Percentiles rank a stretch among this genome's conserved stretches.
These are phyloP conservation scores for Lodderomyces oxycetoniae DNA, from an alignment of 1,139 yeast genomes.

Conservation along the genomic window DNA sequence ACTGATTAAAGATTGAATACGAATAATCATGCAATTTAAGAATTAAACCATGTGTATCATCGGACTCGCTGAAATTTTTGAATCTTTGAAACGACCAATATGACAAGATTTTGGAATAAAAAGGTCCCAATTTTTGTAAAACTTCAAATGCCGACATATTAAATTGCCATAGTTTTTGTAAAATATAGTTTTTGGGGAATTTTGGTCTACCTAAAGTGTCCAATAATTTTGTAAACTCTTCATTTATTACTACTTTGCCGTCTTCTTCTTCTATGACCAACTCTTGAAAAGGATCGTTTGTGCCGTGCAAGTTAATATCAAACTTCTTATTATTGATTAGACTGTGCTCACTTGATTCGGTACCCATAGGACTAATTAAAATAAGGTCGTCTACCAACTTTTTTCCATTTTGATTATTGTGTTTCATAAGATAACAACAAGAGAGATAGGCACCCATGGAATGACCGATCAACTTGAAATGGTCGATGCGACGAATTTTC, in stretches of 20 bases:
- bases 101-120: slow-evolving; percentile 38
- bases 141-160: slow-evolving; percentile 40
- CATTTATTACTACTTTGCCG: slow-evolving; percentile 16
- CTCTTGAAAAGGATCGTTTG: slow-evolving; percentile 28
- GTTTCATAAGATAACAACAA: slow-evolving; percentile 40
- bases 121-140: slow-evolving; percentile 36
- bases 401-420: slow-evolving; percentile 18
- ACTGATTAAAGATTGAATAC: slow-evolving; percentile 42
- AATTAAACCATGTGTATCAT: slow-evolving; percentile 19
- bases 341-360: slow-evolving; percentile 37
- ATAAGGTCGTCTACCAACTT: slow-evolving; percentile 28
- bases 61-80: slow-evolving; percentile 22
- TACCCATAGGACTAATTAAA: slow-evolving; percentile 45
- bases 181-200: slow-evolving; percentile 34
- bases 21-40: slow-evolving; percentile 40
- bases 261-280: slow-evolving; percentile 18
- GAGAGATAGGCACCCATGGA: slow-evolving; percentile 46
- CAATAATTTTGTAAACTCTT: slow-evolving; percentile 33
- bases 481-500: slow-evolving; percentile 18
- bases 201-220: slow-evolving; percentile 34
- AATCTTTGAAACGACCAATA: slow-evolving; percentile 43
- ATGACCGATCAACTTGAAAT: slow-evolving; percentile 35
- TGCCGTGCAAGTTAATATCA: slow-evolving; percentile 30
- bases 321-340: slow-evolving; percentile 29
- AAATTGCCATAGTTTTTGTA: slow-evolving; percentile 36